A percentile compares a stretch with the other conserved stretches of the same genome.
Conservation (phyloP, 495 filamentous ascomycete species). For the Massariosphaeria phaeospora region DNA sequence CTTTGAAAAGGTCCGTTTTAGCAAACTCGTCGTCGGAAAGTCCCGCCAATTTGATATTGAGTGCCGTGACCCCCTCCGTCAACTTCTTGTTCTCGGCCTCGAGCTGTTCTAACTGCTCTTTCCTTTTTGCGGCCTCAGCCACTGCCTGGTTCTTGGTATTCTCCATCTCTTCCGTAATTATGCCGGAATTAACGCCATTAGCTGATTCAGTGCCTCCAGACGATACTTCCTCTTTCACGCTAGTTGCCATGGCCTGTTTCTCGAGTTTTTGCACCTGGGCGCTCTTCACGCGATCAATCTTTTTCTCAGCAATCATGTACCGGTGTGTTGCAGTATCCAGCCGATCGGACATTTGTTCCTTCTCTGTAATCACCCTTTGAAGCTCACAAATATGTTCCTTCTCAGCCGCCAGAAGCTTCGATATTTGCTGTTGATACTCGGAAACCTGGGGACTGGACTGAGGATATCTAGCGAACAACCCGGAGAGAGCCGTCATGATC, state of each 20-base stretch:
- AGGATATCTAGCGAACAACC: slow-evolving; percentile 47
- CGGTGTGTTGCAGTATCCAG: slow-evolving; percentile 79
- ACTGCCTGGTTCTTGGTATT: slow-evolving; percentile 66
- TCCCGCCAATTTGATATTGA: slow-evolving; percentile 59
- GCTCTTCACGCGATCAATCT: slow-evolving; percentile 81
- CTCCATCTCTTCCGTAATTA: slow-evolving; percentile 55
- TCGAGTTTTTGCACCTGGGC: slow-evolving; percentile 87
- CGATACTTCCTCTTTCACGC: slow-evolving; percentile 36
- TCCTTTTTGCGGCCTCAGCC: slow-evolving; percentile 72
- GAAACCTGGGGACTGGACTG: slow-evolving; percentile 57
- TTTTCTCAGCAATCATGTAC: slow-evolving; percentile 92
- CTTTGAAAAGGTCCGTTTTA: slow-evolving; percentile 86
- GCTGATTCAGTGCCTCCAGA: slow-evolving; percentile 43
- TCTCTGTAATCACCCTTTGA: slow-evolving; percentile 70
- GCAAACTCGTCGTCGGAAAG: slow-evolving; percentile 91
- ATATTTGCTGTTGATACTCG: slow-evolving; percentile 67
- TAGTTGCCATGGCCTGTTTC: slow-evolving; percentile 70
- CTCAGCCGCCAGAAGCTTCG: slow-evolving; percentile 68
- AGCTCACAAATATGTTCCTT: slow-evolving; percentile 74
- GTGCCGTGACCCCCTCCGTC: slow-evolving; percentile 69
- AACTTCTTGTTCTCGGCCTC: slow-evolving; percentile 75
- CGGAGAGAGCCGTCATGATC: slow-evolving; percentile 57
- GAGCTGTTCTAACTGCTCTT: slow-evolving; percentile 75
- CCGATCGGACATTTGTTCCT: slow-evolving; percentile 75
- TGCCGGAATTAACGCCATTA: slow-evolving; percentile 44